Percentiles rank a stretch among this genome's conserved stretches.
These are phyloP conservation scores for Wickerhamiella galacta DNA, from an alignment of 805 yeast genomes.

Conservation along the genomic window DNA sequence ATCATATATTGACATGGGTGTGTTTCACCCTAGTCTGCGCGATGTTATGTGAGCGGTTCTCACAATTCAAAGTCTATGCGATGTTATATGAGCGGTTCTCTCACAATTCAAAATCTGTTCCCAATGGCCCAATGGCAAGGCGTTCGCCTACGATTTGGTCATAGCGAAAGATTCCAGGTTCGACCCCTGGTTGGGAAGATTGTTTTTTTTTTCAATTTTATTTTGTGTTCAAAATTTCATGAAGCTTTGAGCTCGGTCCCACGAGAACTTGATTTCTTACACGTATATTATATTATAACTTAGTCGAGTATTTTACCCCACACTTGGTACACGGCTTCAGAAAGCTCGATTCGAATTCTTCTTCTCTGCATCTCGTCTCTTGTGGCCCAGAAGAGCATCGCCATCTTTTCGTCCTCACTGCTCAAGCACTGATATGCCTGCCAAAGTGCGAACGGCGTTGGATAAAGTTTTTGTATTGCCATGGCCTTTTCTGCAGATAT, in stretches of 20 bases:
- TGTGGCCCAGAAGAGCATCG: background rate
- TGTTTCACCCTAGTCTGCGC: too few relatives aligned
- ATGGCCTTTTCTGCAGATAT: conserved; percentile 73
- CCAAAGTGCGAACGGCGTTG: conserved; percentile 51
- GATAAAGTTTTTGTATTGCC: conserved; percentile 50
- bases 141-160: conserved; percentile 8
- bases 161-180: conserved; percentile 8
- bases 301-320: conserved; percentile 11
- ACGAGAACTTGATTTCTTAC: too few relatives aligned
- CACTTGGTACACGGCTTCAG: background rate
- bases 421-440: conserved; percentile 25
- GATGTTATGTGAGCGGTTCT: too few relatives aligned
- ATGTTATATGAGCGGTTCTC: too few relatives aligned
- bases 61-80: too few relatives aligned
- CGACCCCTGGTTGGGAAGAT: conserved; percentile 9
- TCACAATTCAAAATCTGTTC: conserved; percentile 1
- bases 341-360: background rate
- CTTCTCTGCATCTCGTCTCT: background rate
- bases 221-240: too few relatives aligned
- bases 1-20: too few relatives aligned
- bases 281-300: too few relatives aligned
- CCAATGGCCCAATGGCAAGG: conserved; percentile 10
- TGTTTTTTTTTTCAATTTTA: too few relatives aligned
- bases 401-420: conserved; percentile 10
- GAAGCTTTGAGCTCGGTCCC: too few relatives aligned